Percentiles rank a stretch among this genome's conserved stretches.
Conservation (phyloP, 495 filamentous ascomycete species). For the Talaromyces nanjingensis region DNA sequence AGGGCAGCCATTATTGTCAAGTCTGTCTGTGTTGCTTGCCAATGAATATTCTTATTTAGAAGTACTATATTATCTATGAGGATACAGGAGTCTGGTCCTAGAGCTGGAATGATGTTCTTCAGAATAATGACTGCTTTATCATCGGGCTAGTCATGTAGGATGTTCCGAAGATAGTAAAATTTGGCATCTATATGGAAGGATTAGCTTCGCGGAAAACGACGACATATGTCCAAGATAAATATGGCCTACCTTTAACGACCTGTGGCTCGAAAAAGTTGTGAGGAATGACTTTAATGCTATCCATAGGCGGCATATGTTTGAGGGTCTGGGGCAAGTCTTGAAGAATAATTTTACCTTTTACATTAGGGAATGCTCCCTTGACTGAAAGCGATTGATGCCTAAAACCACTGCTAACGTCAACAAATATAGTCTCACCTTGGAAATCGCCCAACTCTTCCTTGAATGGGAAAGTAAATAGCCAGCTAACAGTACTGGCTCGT, state of each 20-base stretch:
- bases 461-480: constrained; percentile 25
- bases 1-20: constrained; percentile 20
- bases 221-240: not conserved
- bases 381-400: constrained; percentile 45
- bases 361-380: constrained; percentile 26
- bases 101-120: constrained; percentile 23
- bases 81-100: constrained; percentile 28
- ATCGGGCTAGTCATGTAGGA: constrained; percentile 40
- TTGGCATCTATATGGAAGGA: constrained; percentile 24
- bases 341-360: constrained; percentile 39
- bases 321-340: constrained; percentile 45
- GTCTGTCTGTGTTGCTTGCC: constrained; percentile 8
- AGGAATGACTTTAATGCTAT: constrained; percentile 37
- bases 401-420: constrained; percentile 47
- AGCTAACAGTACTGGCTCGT: constrained; percentile 19
- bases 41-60: constrained; percentile 14
- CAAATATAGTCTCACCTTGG: constrained; percentile 17
- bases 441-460: constrained; percentile 3
- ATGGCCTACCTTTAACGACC: constrained; percentile 29
- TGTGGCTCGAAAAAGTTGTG: constrained; percentile 48
- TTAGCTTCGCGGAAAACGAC: not conserved
- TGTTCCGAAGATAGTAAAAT: constrained; percentile 38
- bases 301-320: constrained; percentile 22
- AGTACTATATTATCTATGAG: constrained; percentile 37
- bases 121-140: constrained; percentile 32